Base-by-base conservation (phyloP, 2,329 filamentous ascomycete species). In the Fusarium penzigii region DNA sequence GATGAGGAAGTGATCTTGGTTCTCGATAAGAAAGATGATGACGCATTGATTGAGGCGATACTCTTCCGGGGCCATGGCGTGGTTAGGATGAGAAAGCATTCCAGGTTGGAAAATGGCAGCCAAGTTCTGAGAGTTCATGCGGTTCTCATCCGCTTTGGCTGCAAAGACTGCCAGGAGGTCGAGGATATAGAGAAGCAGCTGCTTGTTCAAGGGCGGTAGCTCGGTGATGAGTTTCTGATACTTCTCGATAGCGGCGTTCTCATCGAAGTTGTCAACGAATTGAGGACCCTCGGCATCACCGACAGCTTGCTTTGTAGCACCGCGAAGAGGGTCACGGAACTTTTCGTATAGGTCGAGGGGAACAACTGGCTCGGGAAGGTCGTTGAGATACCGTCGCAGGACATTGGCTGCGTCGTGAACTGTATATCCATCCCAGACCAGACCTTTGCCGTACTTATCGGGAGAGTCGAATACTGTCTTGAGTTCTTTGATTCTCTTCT, bases 391-490 rank as follows among this genome's bases (percentile, higher is more conserved):
- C 63, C 94, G 86, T 57, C 94, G 87, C 42, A 99, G 82, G 55
- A 99, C 93, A 68, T 97, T 99, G 65, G 94, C 92, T 25, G 94
- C 94, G 80, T 99, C 94, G 72, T 99, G 94, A 40, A 99, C 94
- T 1, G 94, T 99, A 71, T 96, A 99, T 43, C 94, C 94, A 43
- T 91, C 89, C 94, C 94, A 99, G 65, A 96, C 90, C 25, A 99
- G 81, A 14, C 94, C 94, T 74, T 99, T 99, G 49, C 94, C 94
- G 70, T 96, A 99, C 64, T 92, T 84, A 65, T 96, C 91, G 39
- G 94, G 94, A 1, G 93, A 96, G 72, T 97, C 90, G 72, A 99
- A 99, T 3, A 91, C 83, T 29, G 82, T 85, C 72, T 95, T 93
- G 29, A 99, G 83, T 71, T 97, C 94, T 72, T 97, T 99, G 76